Percentiles rank a stretch among this genome's conserved stretches.
phyloP scores from a whole-genome alignment of 306 rosid genomes.

The Morella rubra region DNA sequence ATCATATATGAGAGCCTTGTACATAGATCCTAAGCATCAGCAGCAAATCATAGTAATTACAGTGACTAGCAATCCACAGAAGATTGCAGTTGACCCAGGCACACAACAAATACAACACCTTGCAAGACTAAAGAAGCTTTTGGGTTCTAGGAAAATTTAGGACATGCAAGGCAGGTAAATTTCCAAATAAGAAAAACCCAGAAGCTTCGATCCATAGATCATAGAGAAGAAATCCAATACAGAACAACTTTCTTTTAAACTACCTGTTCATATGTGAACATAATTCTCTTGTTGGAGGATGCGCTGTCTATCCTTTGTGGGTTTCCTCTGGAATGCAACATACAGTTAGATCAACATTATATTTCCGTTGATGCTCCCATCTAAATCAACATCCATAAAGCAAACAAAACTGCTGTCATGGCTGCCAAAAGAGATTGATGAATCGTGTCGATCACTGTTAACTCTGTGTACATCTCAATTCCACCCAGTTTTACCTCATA shows the following conservation, averaged over 20 bases:
- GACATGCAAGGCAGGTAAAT: neutral
- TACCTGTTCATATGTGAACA: constrained; percentile 96
- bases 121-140: neutral
- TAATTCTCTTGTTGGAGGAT: constrained; percentile 83
- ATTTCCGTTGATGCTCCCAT: constrained; percentile 1
- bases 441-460: neutral
- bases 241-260: neutral
- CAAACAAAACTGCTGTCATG: constrained; percentile 4
- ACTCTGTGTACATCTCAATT: neutral
- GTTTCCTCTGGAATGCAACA: constrained; percentile 71
- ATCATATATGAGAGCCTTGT: too few relatives aligned
- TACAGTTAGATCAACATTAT: constrained; percentile 16
- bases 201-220: neutral
- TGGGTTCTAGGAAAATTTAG: neutral
- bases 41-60: neutral
- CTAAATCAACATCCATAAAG: constrained; percentile 10
- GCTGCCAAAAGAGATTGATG: neutral
- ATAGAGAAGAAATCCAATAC: constrained; percentile 4
- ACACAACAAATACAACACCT: neutral
- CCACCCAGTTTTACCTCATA: too few relatives aligned
- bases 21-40: neutral
- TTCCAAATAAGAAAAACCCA: neutral
- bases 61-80: neutral
- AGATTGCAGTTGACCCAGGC: constrained; percentile 1
- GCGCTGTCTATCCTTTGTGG: constrained; percentile 93